Evolutionary conservation across 2,329 filamentous ascomycete species (phyloP).

Genomic region (Lachnellula arida): DNA sequence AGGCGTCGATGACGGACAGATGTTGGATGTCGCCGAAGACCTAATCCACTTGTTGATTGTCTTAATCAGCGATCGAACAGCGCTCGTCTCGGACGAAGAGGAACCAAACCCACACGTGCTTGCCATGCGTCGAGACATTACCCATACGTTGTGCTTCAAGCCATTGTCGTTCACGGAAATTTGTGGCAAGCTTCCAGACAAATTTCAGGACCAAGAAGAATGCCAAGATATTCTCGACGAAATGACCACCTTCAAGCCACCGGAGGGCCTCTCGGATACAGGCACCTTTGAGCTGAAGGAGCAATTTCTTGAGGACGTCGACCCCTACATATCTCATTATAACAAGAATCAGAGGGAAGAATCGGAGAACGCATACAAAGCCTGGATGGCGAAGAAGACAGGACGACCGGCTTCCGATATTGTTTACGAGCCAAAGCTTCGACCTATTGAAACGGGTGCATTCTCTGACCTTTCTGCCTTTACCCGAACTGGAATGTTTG

Average conservation of each 20-base stretch:
- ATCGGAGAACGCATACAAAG: conserved; percentile 82
- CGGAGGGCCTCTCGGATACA: conserved; percentile 86
- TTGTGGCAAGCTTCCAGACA: conserved; percentile 78
- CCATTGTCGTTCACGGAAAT: conserved; percentile 93
- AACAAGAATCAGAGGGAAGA: conserved; percentile 97
- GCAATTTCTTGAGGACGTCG: conserved; percentile 80
- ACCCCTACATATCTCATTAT: conserved; percentile 94
- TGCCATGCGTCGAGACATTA: conserved; percentile 82
- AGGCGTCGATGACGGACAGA: conserved; percentile 80
- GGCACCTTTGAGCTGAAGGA: conserved; percentile 91
- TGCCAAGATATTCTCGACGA: conserved; percentile 81
- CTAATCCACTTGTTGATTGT: conserved; percentile 92
- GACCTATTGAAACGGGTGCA: conserved; percentile 68
- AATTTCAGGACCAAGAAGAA: conserved; percentile 81
- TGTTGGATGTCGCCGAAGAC: conserved; percentile 91
- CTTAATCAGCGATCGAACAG: conserved; percentile 81
- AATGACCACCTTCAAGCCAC: conserved; percentile 83
- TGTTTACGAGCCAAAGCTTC: conserved; percentile 84
- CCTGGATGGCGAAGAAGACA: conserved; percentile 80
- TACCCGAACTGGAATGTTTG: conserved; percentile 79
- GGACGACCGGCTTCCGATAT: conserved; percentile 77
- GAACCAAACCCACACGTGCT: conserved; percentile 61
- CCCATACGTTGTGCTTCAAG: conserved; percentile 93
- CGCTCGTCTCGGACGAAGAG: conserved; percentile 64
- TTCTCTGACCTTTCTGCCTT: conserved; percentile 76